Evolutionary conservation across 306 rosid species (phyloP).

Genomic region (Vicia faba): DNA sequence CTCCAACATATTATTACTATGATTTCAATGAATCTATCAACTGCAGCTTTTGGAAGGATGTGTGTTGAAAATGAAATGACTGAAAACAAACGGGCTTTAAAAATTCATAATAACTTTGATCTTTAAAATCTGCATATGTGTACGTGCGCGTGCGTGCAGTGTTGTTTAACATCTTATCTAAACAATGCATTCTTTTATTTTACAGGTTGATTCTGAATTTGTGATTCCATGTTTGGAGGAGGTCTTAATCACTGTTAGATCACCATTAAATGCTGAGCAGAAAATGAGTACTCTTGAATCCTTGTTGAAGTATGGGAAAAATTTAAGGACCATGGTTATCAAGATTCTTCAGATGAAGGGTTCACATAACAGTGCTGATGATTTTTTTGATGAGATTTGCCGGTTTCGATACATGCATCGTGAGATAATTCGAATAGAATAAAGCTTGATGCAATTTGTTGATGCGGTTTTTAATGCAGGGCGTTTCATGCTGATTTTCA

Average conservation of each 20-base stretch:
- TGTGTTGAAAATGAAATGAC: background rate
- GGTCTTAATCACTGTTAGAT: conserved; percentile 74
- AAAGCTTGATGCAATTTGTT: conserved; percentile 22
- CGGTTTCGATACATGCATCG: conserved; percentile 67
- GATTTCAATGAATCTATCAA: background rate
- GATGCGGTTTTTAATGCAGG: conserved; percentile 6
- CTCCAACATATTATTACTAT: background rate
- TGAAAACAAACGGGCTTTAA: background rate
- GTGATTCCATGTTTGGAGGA: conserved; percentile 83
- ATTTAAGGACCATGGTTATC: conserved; percentile 67
- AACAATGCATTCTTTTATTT: conserved; percentile 18
- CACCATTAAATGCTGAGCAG: conserved; percentile 94
- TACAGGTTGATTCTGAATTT: conserved; percentile 77
- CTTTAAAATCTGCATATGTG: background rate
- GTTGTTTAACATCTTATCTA: conserved; percentile 21
- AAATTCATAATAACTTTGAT: conserved; percentile 31
- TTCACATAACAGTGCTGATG: conserved; percentile 83
- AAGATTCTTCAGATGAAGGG: conserved; percentile 96
- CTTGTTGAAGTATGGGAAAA: conserved; percentile 69
- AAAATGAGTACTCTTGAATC: conserved; percentile 92
- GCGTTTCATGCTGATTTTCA: conserved; percentile 35
- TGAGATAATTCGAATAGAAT: conserved; percentile 73
- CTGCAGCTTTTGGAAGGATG: background rate
- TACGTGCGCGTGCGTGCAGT: background rate
- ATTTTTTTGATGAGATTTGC: conserved; percentile 90